Conservation (phyloP, 2,329 filamentous ascomycete species). For the Fusarium heterosporum region DNA sequence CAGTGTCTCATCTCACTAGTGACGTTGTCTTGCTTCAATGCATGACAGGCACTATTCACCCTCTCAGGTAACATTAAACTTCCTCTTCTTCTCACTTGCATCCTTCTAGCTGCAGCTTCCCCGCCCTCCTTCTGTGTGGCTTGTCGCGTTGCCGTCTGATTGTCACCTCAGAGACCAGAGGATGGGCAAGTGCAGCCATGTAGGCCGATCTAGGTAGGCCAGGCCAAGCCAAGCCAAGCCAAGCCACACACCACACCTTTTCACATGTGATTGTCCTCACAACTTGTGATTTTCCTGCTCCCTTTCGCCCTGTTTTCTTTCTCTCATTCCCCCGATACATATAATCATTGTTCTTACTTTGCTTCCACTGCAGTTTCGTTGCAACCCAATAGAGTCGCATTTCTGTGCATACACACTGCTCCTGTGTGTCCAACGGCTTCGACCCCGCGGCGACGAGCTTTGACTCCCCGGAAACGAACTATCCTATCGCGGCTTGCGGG, state of each 20-base stretch:
- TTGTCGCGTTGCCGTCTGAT: slow-evolving; percentile 26
- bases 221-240: slow-evolving; percentile 9
- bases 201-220: slow-evolving; percentile 15
- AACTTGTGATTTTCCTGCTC: neutral
- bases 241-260: slow-evolving; percentile 24
- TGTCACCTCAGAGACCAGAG: slow-evolving; percentile 16
- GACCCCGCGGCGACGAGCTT: slow-evolving; percentile 24
- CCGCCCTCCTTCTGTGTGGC: slow-evolving; percentile 30
- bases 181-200: slow-evolving; percentile 11
- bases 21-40: neutral
- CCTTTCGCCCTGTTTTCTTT: neutral
- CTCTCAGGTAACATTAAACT: slow-evolving; percentile 2
- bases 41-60: slow-evolving; percentile 5
- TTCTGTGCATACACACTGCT: slow-evolving; percentile 1
- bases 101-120: slow-evolving; percentile 22
- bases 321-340: neutral
- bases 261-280: slow-evolving; percentile 43
- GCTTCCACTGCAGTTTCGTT: slow-evolving; percentile 4
- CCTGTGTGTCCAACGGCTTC: neutral
- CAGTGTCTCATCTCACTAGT: slow-evolving; percentile 1
- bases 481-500: slow-evolving; percentile 28
- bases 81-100: slow-evolving; percentile 26
- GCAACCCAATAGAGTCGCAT: slow-evolving; percentile 24
- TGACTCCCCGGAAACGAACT: slow-evolving; percentile 24
- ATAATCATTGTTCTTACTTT: slow-evolving; percentile 5